Evolutionary conservation across 1,284 basidiomycete species (phyloP).

Genomic region (Puccinia coronata): DNA sequence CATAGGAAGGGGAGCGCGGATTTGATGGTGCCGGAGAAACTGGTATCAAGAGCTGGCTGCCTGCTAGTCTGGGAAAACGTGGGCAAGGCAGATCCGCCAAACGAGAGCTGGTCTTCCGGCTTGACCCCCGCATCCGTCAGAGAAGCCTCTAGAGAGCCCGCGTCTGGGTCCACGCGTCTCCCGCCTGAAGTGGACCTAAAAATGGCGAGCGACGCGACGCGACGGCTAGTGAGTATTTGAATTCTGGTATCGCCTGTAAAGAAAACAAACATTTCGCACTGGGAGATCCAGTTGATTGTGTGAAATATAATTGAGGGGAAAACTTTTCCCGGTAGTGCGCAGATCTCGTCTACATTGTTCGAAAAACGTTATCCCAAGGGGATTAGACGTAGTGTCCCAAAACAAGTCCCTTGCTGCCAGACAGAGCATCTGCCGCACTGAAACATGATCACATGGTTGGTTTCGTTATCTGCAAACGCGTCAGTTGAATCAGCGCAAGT

Average conservation of each 20-base stretch:
- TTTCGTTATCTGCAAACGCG: slow-evolving; percentile 66
- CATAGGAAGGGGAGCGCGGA: neutral
- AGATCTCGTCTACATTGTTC: slow-evolving; percentile 88
- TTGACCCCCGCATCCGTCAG: slow-evolving; percentile 38
- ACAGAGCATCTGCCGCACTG: slow-evolving; percentile 95
- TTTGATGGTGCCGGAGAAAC: neutral
- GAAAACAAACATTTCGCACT: neutral
- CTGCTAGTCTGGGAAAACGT: slow-evolving; percentile 37
- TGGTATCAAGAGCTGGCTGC: slow-evolving; percentile 23
- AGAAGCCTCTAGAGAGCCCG: slow-evolving; percentile 32
- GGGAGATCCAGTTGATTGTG: slow-evolving; percentile 45
- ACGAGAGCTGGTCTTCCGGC: slow-evolving; percentile 39
- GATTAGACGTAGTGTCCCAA: slow-evolving; percentile 79
- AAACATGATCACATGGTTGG: slow-evolving; percentile 75
- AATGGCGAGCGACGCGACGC: slow-evolving; percentile 26
- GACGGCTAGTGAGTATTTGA: neutral
- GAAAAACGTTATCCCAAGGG: slow-evolving; percentile 72
- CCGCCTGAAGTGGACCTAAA: slow-evolving; percentile 19
- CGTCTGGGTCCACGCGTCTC: slow-evolving; percentile 26
- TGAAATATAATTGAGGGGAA: neutral
- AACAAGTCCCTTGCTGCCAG: slow-evolving; percentile 97
- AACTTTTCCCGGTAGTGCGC: slow-evolving; percentile 62
- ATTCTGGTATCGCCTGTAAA: slow-evolving; percentile 36
- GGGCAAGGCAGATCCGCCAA: slow-evolving; percentile 32
- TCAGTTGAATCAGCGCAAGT: slow-evolving; percentile 51